Base-by-base conservation (phyloP, 495 filamentous ascomycete species). In the Neurospora sp. region DNA sequence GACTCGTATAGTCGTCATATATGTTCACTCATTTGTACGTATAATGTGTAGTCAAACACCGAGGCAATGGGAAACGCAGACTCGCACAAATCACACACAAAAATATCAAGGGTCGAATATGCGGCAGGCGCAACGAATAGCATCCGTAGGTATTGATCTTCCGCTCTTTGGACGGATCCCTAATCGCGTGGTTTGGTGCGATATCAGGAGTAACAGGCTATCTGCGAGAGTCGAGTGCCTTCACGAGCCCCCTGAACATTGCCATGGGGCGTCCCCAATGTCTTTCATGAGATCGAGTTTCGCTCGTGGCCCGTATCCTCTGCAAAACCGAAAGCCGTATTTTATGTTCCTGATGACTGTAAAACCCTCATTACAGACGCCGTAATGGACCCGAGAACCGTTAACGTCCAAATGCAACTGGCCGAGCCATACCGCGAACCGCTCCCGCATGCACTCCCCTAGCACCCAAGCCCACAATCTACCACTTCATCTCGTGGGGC, bases 401-500 rank as follows among this genome's bases (percentile, higher is more conserved):
- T 86, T 80, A 83, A 85, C 83, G 83, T 86, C 84, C 84, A 85
- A 84, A 87, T 87, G 85, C 85, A 87, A 85, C 80, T 84, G 83
- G 84, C 84, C 82, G 81, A 85, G 81, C 83, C 83, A 85, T 82
- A 81, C 82, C 83, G 80, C 78, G 82, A 82, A 81, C 83, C 81
- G 80, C 82, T 78, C 80, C 79, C 76, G 77, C 75, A 76, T 76
- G 79, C 82, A 78, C 73, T 72, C 78, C 76, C 78, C 76, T 78
- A 75, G 73, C 75, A 76, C 79, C 76, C 71, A 46, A 72, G 41
- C 40, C 70, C 73, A 73, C 70, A 39, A 70, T 82, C 79, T 94
- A 95, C 90, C 91, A 95, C 85, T 91, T 89, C 93, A 99, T 98
- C 89, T 94, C 92, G 85, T 98, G 96, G 84, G 96, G 96, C 89